phyloP scores from a whole-genome alignment of 345 rosid genomes.

The Schrenkiella parvula region DNA sequence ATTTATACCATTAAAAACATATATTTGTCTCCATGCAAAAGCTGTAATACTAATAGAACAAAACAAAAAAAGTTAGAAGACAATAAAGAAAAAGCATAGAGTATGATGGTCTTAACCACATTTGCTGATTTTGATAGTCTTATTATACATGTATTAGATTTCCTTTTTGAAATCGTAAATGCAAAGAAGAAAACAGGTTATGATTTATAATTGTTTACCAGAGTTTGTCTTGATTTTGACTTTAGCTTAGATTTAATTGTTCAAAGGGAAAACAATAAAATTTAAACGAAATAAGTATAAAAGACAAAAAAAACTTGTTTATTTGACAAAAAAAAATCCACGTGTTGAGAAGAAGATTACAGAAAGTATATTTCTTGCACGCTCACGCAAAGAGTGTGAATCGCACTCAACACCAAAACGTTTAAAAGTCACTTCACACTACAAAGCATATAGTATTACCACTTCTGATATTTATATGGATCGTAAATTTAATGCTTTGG shows the following conservation, averaged over 20 bases:
- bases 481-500: background rate
- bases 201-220: background rate
- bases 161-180: background rate
- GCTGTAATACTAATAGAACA: background rate
- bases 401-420: conserved; percentile 30
- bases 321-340: background rate
- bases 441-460: conserved; percentile 1
- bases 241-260: background rate
- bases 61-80: too few species aligned
- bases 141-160: background rate
- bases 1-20: background rate
- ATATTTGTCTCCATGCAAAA: background rate
- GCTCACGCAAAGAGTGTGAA: conserved; percentile 31
- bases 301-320: background rate
- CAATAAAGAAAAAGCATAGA: too few species aligned
- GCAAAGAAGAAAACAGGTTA: background rate
- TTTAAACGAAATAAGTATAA: background rate
- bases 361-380: conserved; percentile 22
- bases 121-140: background rate
- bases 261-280: background rate
- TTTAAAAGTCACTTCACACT: conserved; percentile 24
- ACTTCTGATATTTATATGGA: background rate
- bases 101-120: background rate
- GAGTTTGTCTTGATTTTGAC: background rate
- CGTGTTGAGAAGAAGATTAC: conserved; percentile 4